Base-by-base conservation (phyloP, 2,329 filamentous ascomycete species). In the Parastagonospora avenae region DNA sequence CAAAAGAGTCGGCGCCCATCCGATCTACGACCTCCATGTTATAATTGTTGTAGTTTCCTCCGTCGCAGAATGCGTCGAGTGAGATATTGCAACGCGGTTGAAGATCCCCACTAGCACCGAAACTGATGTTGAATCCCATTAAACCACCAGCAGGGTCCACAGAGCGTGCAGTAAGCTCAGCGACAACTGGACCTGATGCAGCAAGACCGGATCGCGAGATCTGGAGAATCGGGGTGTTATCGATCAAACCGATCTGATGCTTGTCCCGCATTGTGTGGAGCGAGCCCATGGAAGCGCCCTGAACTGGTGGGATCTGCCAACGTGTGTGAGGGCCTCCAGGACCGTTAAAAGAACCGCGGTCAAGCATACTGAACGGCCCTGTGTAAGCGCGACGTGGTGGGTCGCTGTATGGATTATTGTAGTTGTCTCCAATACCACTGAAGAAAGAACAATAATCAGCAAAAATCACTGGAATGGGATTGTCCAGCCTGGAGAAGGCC, bases 181-280 rank as follows among this genome's bases (percentile, higher is more conserved):
- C 77, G 4, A 79, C 71, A 0, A 82, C 69, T 1, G 76, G 66
- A 0, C 80, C 80, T 0, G 78, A 78, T 3, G 63, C 55, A 0
- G 74, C 64, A 16, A 83, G 73, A 1, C 68, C 76, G 2, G 75
- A 63, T 2, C 76, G 74, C 0, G 78, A 77, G n/a, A 81, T 66
- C 46, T 73, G 76, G 1, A 82, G 68, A 2, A 82, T 69, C 6
- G 72, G 76, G 0, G 68, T 64, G n/a, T 75, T 68, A 30, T 72
- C 71, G 1, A 80, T 76, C 6, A 83, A 72, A 0, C 75, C 75
- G n/a, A 83, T 79, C 50, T 80, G 76, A 41, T 77, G 67, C 68
- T 82, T 83, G 64, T 83, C 81, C 1, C 80, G 76, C 66, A 82
- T 75, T 0, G 80, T 82, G 62, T 83, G 81, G 2, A 80, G 71